Evolutionary conservation across 2,329 filamentous ascomycete species (phyloP).

Genomic region (Dactylella cylindrospora): DNA sequence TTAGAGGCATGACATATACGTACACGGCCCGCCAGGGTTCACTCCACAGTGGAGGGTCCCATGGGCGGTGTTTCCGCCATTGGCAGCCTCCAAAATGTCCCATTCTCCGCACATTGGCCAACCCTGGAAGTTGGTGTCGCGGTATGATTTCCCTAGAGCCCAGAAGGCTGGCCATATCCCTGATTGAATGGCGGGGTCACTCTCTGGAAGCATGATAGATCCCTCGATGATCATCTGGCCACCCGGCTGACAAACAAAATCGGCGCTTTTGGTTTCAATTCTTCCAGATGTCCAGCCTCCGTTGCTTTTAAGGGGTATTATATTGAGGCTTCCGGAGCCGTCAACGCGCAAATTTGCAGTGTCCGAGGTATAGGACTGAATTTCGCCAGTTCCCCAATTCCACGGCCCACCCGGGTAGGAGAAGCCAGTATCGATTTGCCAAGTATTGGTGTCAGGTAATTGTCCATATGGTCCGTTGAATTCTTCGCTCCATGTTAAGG

Average conservation of each 20-base stretch:
- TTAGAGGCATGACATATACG: constrained; percentile 53
- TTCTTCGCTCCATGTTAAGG: no score
- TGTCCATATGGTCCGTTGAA: no score
- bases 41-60: constrained; percentile 55
- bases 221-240: constrained; percentile 53
- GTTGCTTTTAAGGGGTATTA: constrained; percentile 50
- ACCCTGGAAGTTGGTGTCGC: constrained; percentile 51
- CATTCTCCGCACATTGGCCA: constrained; percentile 56
- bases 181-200: background rate
- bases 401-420: no score
- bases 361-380: constrained; percentile 55
- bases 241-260: constrained; percentile 51
- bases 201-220: constrained; percentile 50
- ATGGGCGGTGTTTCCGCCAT: constrained; percentile 52
- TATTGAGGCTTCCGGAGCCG: constrained; percentile 51
- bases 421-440: no score
- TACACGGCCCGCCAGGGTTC: constrained; percentile 50
- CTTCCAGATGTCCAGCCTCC: constrained; percentile 55
- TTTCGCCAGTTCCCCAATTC: constrained; percentile 58
- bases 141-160: constrained; percentile 54
- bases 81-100: constrained; percentile 56
- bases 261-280: constrained; percentile 52
- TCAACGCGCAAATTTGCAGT: constrained; percentile 53
- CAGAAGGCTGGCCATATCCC: constrained; percentile 57
- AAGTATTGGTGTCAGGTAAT: no score